These are phyloP conservation scores for Paraconiothyrium brasiliense DNA, from an alignment of 2,329 filamentous ascomycete species.

Conservation along the genomic window DNA sequence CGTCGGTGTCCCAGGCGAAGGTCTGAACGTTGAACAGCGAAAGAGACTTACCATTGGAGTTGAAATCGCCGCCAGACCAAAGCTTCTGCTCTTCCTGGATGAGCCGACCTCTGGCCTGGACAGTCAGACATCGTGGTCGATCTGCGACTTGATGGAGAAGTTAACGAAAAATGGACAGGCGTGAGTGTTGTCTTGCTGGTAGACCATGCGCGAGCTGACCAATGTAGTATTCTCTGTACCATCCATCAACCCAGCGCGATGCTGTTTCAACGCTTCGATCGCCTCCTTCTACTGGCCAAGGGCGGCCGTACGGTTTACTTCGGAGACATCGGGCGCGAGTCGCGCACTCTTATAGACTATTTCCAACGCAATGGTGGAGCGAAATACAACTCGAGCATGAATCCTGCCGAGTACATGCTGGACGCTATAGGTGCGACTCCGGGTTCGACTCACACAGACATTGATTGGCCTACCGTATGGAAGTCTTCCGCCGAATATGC, in stretches of 20 bases:
- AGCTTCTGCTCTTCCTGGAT: conserved; percentile 88
- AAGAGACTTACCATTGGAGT: conserved; percentile 92
- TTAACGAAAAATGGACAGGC: conserved; percentile 83
- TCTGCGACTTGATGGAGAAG: conserved; percentile 87
- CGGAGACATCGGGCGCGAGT: conserved; percentile 78
- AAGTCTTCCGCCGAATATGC: conserved; percentile 57
- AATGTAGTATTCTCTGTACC: conserved; percentile 77
- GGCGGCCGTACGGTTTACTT: conserved; percentile 85
- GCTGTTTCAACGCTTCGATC: conserved; percentile 90
- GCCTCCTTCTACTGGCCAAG: conserved; percentile 78
- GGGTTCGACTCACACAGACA: conserved; percentile 56
- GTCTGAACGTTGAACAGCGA: conserved; percentile 71
- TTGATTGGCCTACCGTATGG: conserved; percentile 63
- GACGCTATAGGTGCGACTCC: conserved; percentile 64
- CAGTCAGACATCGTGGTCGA: conserved; percentile 92
- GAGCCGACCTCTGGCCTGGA: conserved; percentile 95
- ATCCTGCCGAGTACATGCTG: conserved; percentile 85
- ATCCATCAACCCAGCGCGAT: conserved; percentile 96
- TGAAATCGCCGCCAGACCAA: conserved; percentile 90
- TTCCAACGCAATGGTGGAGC: conserved; percentile 77
- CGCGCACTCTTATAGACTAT: conserved; percentile 73
- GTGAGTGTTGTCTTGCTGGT: neutral
- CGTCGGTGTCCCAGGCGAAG: conserved; percentile 88
- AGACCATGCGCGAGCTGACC: neutral
- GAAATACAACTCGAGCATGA: conserved; percentile 72